These are phyloP conservation scores for Rhizopus sp. DNA, from an alignment of 371 early-diverging fungal genomes.

Conservation along the genomic window DNA sequence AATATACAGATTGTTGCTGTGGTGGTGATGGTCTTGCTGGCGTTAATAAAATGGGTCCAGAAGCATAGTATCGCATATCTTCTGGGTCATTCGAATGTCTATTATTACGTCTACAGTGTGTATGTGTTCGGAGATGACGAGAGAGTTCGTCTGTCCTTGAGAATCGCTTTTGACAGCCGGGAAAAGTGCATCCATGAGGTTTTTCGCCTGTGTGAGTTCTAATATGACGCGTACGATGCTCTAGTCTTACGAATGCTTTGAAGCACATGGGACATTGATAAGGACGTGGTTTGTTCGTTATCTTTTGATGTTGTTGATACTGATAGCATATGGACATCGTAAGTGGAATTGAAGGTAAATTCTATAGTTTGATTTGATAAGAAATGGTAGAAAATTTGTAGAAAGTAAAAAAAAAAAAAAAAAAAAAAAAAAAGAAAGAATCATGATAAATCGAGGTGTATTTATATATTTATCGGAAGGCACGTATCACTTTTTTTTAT, in stretches of 20 bases:
- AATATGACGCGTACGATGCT: constrained; percentile 78
- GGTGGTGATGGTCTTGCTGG: neutral
- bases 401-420: no score
- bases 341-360: no score
- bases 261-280: constrained; percentile 61
- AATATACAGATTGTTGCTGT: neutral
- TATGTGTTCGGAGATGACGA: constrained; percentile 71
- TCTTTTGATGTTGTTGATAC: constrained; percentile 2
- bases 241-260: constrained; percentile 63
- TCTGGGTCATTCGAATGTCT: neutral
- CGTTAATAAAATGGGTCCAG: neutral
- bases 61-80: neutral
- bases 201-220: constrained; percentile 89
- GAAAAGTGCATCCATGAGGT: constrained; percentile 74
- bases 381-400: no score
- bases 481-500: no score
- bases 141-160: constrained; percentile 85
- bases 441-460: no score
- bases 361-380: no score
- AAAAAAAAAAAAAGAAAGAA: no score
- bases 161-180: constrained; percentile 77
- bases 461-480: no score
- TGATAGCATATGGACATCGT: no score
- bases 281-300: constrained; percentile 39
- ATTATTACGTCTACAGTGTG: constrained; percentile 9